Evolutionary conservation across 768 basidiomycete species (phyloP).

Genomic region (Clavulina sp.): DNA sequence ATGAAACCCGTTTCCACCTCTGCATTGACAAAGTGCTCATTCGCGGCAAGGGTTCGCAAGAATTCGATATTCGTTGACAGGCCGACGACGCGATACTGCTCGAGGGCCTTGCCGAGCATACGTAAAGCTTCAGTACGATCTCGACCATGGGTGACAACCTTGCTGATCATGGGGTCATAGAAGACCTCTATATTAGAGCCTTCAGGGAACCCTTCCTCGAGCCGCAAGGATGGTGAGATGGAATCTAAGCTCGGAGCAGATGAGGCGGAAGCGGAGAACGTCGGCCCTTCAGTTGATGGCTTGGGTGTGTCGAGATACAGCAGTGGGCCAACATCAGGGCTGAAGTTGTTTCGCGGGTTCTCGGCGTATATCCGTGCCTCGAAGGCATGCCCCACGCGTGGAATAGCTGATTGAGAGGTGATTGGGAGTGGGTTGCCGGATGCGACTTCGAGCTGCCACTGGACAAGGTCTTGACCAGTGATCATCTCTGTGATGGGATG

Average conservation of each 20-base stretch:
- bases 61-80: constrained; percentile 88
- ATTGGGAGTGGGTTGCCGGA: constrained; percentile 76
- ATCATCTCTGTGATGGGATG: constrained; percentile 94
- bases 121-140: constrained; percentile 74
- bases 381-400: constrained; percentile 81
- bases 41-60: constrained; percentile 55
- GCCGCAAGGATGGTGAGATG: constrained; percentile 42
- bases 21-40: constrained; percentile 54
- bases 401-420: constrained; percentile 47
- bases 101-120: constrained; percentile 60
- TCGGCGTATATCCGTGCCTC: constrained; percentile 94
- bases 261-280: no score
- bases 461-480: constrained; percentile 82
- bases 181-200: constrained; percentile 72
- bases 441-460: constrained; percentile 90
- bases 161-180: constrained; percentile 86
- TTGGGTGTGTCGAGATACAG: constrained; percentile 65
- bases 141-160: constrained; percentile 74
- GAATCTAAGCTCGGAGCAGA: no score
- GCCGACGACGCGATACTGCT: constrained; percentile 81
- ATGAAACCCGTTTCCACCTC: constrained; percentile 92
- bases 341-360: constrained; percentile 81
- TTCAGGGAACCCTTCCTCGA: constrained; percentile 77
- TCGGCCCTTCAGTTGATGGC: constrained; percentile 44
- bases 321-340: constrained; percentile 76